phyloP scores from a whole-genome alignment of 768 basidiomycete species.

The Boletus rubropictus region DNA sequence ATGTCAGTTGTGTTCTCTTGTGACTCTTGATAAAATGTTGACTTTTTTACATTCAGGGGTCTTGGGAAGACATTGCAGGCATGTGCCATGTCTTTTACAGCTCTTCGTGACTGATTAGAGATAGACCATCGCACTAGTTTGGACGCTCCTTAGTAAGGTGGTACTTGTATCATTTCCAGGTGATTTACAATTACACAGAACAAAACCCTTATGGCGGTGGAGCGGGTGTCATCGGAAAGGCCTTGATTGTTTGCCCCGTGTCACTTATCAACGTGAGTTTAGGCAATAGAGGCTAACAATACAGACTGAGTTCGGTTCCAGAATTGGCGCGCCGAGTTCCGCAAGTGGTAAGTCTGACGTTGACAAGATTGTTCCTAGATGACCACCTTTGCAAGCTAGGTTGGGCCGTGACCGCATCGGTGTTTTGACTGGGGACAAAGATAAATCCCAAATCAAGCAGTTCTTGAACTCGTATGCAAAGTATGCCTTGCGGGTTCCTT shows the following conservation, averaged over 20 bases:
- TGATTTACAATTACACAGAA: conserved; percentile 38
- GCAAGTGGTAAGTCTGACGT: conserved; percentile 73
- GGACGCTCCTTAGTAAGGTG: conserved; percentile 83
- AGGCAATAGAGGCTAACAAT: not conserved
- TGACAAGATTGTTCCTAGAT: not conserved
- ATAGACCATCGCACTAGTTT: conserved; percentile 81
- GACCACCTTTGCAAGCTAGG: conserved; percentile 30
- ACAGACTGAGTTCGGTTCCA: conserved; percentile 26
- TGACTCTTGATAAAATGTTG: conserved; percentile 3
- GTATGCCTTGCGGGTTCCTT: not conserved
- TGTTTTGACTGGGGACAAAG: conserved; percentile 56
- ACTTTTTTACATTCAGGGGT: conserved; percentile 53
- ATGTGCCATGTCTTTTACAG: conserved; percentile 3
- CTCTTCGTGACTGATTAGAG: conserved; percentile 6
- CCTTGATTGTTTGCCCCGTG: conserved; percentile 90
- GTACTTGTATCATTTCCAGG: not conserved
- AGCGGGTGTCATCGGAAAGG: conserved; percentile 62
- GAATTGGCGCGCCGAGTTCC: conserved; percentile 96
- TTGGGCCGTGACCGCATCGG: conserved; percentile 51
- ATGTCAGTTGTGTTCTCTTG: conserved; percentile 48
- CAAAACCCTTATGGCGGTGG: conserved; percentile 74
- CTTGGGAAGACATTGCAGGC: conserved; percentile 94
- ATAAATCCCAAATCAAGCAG: conserved; percentile 51
- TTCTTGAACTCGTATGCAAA: conserved; percentile 67
- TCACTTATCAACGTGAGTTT: conserved; percentile 70